phyloP scores from a whole-genome alignment of 768 basidiomycete species.

The Bullera alba region DNA sequence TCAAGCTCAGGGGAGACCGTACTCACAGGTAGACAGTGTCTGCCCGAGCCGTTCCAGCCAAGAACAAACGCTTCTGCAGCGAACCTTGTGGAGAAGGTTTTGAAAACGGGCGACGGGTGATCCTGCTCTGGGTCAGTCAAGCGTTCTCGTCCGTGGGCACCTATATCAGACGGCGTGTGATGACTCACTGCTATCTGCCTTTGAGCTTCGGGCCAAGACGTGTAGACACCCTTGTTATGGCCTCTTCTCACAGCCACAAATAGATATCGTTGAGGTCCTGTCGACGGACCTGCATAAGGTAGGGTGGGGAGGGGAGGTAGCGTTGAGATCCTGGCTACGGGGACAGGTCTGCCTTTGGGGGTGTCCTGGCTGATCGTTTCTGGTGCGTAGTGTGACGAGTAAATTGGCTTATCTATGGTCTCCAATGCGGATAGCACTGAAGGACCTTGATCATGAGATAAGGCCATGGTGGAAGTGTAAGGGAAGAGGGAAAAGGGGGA shows the following conservation, averaged over 20 bases:
- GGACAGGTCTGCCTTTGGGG: neutral
- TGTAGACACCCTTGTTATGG: slow-evolving; percentile 30
- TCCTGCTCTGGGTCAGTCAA: slow-evolving; percentile 9
- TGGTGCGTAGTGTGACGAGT: neutral
- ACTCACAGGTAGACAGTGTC: slow-evolving; percentile 35
- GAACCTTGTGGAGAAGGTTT: slow-evolving; percentile 38
- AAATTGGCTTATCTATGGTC: neutral
- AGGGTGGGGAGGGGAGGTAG: slow-evolving; percentile 7
- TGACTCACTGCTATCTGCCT: slow-evolving; percentile 32
- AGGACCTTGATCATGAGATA: too few species aligned
- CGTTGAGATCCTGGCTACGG: neutral
- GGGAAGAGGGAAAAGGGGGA: too few species aligned
- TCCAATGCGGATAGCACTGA: neutral
- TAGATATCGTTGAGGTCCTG: slow-evolving; percentile 15
- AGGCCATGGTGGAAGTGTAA: too few species aligned
- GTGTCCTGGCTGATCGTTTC: neutral
- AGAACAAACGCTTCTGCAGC: slow-evolving; percentile 40
- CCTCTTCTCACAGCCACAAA: slow-evolving; percentile 34
- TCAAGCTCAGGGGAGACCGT: neutral
- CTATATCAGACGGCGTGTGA: neutral
- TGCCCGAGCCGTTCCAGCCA: slow-evolving; percentile 36
- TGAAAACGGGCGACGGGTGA: slow-evolving; percentile 27
- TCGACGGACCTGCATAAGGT: slow-evolving; percentile 4
- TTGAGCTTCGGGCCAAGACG: slow-evolving; percentile 32
- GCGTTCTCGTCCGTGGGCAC: too few species aligned